Percentiles rank a stretch among this genome's conserved stretches.
Evolutionary conservation across 1,284 basidiomycete species (phyloP).

Genomic region (Wallemia hederae): DNA sequence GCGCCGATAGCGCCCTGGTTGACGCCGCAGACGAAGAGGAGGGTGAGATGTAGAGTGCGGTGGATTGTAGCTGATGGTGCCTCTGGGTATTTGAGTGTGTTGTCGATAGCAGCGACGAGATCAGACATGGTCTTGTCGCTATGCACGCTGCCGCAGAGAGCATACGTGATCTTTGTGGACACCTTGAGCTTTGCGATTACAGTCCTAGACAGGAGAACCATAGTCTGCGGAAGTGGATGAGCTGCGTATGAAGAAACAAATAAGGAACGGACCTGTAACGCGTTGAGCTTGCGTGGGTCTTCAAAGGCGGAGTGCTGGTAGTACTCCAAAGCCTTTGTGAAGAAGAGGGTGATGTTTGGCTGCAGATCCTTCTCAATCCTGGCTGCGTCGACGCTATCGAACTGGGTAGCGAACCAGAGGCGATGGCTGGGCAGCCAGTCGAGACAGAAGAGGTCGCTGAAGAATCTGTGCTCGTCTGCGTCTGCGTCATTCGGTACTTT

Average conservation of each 20-base stretch:
- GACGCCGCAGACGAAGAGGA: not conserved
- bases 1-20: not conserved
- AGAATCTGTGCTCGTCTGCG: not conserved
- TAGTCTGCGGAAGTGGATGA: not conserved
- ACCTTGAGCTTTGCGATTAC: not conserved
- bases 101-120: not conserved
- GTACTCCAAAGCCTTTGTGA: not conserved
- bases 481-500: not conserved
- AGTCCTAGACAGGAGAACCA: not conserved
- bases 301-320: not conserved
- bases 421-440: not conserved
- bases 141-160: not conserved
- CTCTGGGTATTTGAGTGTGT: not conserved
- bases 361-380: not conserved
- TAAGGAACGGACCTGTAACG: not conserved
- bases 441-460: not conserved
- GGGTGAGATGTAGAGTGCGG: not conserved
- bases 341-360: not conserved
- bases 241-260: not conserved
- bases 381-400: not conserved
- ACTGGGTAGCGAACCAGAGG: not conserved
- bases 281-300: not conserved
- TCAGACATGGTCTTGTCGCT: not conserved
- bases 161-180: not conserved
- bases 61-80: not conserved